phyloP scores from a whole-genome alignment of 169 alveolate genomes.

The Blepharisma undulans region DNA sequence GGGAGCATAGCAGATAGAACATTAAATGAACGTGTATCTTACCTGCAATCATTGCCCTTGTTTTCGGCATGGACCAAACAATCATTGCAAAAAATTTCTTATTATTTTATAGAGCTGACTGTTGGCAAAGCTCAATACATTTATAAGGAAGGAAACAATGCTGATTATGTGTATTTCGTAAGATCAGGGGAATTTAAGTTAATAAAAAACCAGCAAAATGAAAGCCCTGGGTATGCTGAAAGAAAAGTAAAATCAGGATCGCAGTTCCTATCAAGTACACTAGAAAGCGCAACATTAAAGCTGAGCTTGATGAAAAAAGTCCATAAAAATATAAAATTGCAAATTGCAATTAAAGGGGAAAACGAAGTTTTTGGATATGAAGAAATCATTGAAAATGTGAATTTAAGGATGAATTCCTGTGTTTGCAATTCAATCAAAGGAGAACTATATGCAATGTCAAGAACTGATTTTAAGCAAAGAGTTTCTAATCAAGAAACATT shows the following conservation, averaged over 20 bases:
- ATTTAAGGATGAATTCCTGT: not conserved
- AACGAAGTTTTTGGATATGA: constrained; percentile 14
- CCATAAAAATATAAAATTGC: not conserved
- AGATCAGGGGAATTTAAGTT: constrained; percentile 23
- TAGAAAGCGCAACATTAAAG: not conserved
- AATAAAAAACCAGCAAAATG: not conserved
- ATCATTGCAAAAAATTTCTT: not conserved
- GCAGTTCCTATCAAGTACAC: not conserved
- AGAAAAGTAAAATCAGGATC: not conserved
- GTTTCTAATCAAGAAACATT: not conserved
- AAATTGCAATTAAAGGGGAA: constrained; percentile 6
- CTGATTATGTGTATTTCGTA: constrained; percentile 18
- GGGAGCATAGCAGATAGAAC: constrained; percentile 55
- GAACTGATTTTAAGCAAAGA: not conserved
- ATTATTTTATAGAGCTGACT: not conserved
- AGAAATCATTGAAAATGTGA: not conserved
- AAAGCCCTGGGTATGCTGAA: not conserved
- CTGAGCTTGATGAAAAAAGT: not conserved
- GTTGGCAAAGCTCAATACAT: not conserved
- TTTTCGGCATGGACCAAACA: constrained; percentile 32
- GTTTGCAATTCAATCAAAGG: not conserved
- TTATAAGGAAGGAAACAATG: constrained; percentile 5
- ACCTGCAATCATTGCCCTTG: constrained; percentile 40
- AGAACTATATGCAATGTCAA: not conserved
- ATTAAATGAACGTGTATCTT: constrained; percentile 44